A percentile compares a stretch with the other conserved stretches of the same genome.
Evolutionary conservation across 371 early-diverging fungal genomes (phyloP).

Genomic region (Parasitella parasitica): DNA sequence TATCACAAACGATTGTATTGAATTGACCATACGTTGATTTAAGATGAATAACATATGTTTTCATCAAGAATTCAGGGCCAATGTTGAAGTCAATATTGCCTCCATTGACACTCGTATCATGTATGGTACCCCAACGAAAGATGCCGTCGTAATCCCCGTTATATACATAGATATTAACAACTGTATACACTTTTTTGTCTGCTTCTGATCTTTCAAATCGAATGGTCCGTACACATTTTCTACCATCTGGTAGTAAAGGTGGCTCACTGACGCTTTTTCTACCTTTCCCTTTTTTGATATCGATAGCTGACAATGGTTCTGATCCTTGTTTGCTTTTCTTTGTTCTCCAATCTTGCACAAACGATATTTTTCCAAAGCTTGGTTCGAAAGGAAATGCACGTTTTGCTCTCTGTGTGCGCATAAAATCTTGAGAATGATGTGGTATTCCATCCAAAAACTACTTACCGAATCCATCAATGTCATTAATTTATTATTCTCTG

Average conservation of each 20-base stretch:
- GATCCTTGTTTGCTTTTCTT: constrained; percentile 48
- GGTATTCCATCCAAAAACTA: not conserved
- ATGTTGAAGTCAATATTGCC: constrained; percentile 58
- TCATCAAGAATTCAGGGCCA: constrained; percentile 60
- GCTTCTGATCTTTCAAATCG: constrained; percentile 59
- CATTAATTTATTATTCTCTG: constrained; percentile 60
- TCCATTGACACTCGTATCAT: constrained; percentile 57
- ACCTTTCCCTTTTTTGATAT: constrained; percentile 54
- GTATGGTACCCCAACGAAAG: constrained; percentile 59
- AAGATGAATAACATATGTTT: constrained; percentile 54
- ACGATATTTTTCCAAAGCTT: constrained; percentile 61
- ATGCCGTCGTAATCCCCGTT: constrained; percentile 55
- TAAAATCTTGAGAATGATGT: not conserved
- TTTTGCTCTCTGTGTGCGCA: constrained; percentile 36
- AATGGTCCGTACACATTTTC: constrained; percentile 56
- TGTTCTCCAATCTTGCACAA: constrained; percentile 60
- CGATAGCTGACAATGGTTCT: constrained; percentile 53
- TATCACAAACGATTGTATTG: constrained; percentile 54
- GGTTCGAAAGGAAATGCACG: constrained; percentile 50
- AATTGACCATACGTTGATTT: constrained; percentile 55
- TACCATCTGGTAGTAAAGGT: constrained; percentile 47
- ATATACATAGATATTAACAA: constrained; percentile 52
- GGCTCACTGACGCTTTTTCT: constrained; percentile 35
- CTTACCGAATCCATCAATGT: constrained; percentile 61
- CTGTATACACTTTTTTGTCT: constrained; percentile 52